phyloP scores from a whole-genome alignment of 202 grass and related monocot species.

The Cymbopogon flexuosus region DNA sequence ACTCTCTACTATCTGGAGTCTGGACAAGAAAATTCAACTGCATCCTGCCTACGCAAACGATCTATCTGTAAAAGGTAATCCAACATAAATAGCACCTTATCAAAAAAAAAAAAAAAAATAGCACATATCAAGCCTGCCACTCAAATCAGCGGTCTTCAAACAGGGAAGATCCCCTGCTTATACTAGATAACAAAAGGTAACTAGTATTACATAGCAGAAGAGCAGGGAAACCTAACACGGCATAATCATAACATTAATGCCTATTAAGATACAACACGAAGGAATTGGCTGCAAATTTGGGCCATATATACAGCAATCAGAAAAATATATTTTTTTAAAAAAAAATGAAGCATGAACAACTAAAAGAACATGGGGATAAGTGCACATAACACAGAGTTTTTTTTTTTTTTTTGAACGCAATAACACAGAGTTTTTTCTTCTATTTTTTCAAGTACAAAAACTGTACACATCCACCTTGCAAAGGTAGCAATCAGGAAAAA shows the following conservation, averaged over 20 bases:
- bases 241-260: not conserved
- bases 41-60: not conserved
- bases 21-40: not conserved
- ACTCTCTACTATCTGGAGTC: not conserved
- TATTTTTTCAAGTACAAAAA: not conserved
- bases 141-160: not conserved
- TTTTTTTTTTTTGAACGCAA: too few relatives aligned
- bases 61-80: not conserved
- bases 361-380: not conserved
- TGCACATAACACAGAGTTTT: not conserved
- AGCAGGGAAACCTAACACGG: not conserved
- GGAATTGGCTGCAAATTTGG: not conserved
- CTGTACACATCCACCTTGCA: not conserved
- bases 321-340: not conserved
- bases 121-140: not conserved
- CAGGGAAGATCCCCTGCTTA: not conserved
- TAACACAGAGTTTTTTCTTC: not conserved
- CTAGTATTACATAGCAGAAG: not conserved
- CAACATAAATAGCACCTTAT: not conserved
- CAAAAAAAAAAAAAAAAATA: not conserved
- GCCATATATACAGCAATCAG: not conserved
- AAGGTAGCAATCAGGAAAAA: not conserved
- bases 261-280: not conserved
- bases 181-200: not conserved
- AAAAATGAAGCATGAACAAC: not conserved